These are phyloP conservation scores for Incumbomyces delicatus DNA, from an alignment of 2,329 filamentous ascomycete genomes.

Conservation along the genomic window DNA sequence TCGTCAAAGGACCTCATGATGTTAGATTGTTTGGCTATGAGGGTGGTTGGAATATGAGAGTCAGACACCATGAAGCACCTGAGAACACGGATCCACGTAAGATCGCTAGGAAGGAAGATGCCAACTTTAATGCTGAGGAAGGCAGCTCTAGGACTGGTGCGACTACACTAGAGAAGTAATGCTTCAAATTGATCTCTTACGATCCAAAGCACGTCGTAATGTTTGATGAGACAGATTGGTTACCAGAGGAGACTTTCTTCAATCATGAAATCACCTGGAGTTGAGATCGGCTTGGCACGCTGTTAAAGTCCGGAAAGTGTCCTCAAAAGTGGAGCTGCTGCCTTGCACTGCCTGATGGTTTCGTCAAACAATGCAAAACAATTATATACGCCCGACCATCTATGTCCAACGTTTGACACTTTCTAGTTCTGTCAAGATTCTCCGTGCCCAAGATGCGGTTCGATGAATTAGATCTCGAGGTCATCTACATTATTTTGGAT, in stretches of 20 bases:
- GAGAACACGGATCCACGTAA: not conserved
- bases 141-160: not conserved
- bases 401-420: too few relatives aligned
- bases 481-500: conserved; percentile 4
- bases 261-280: too few relatives aligned
- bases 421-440: not conserved
- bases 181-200: too few relatives aligned
- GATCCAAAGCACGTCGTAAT: too few relatives aligned
- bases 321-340: too few relatives aligned
- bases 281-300: too few relatives aligned
- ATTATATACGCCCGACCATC: not conserved
- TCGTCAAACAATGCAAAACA: not conserved
- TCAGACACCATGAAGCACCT: conserved; percentile 6
- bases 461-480: not conserved
- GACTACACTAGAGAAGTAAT: not conserved
- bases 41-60: conserved; percentile 44
- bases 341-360: too few relatives aligned
- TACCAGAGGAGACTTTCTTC: too few relatives aligned
- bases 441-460: not conserved
- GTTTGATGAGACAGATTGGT: too few relatives aligned
- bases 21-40: conserved; percentile 51
- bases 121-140: not conserved
- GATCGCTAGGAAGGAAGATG: not conserved
- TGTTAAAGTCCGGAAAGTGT: too few relatives aligned
- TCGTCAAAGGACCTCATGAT: conserved; percentile 47